Evolutionary conservation across 2,329 filamentous ascomycete genomes (phyloP).

Genomic region (Nigrograna mackinnonii): DNA sequence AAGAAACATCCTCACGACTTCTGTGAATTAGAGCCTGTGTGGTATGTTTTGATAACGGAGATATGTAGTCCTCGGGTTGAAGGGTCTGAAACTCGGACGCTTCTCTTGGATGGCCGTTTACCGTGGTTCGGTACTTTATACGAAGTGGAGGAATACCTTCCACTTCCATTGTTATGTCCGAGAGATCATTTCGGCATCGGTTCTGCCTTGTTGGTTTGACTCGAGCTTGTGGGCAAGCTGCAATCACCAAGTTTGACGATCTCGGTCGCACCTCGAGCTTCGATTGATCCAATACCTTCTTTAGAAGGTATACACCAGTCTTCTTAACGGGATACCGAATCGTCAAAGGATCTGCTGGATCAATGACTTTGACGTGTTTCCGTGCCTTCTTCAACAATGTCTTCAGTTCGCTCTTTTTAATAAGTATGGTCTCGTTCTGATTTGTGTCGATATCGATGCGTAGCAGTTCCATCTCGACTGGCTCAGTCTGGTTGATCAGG

Average conservation of each 20-base stretch:
- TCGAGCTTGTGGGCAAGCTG: conserved; percentile 79
- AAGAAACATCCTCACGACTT: conserved; percentile 70
- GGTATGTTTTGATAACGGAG: conserved; percentile 69
- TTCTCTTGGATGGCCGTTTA: conserved; percentile 81
- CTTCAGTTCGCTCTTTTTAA: conserved; percentile 75
- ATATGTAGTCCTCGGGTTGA: conserved; percentile 83
- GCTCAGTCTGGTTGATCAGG: conserved; percentile 90
- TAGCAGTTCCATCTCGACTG: conserved; percentile 84
- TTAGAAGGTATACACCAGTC: conserved; percentile 82
- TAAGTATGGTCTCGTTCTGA: conserved; percentile 76
- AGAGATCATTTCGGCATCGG: conserved; percentile 85
- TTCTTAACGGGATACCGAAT: conserved; percentile 80
- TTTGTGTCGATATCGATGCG: conserved; percentile 84
- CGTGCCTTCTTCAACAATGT: conserved; percentile 72
- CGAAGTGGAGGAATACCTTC: conserved; percentile 88
- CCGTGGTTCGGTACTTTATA: conserved; percentile 86
- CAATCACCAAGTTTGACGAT: conserved; percentile 78
- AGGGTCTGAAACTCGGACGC: conserved; percentile 87
- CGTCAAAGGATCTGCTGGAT: conserved; percentile 61
- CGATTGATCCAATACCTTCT: conserved; percentile 87
- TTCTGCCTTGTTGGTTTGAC: conserved; percentile 68
- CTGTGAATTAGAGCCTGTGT: conserved; percentile 61
- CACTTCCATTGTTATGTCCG: conserved; percentile 80
- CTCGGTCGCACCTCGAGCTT: conserved; percentile 87
- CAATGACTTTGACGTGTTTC: conserved; percentile 56